Evolutionary conservation across 352 stramenopile species (phyloP), one percentile per base, ranked within the genome.

Genomic region (Globisporangium emineosum): DNA sequence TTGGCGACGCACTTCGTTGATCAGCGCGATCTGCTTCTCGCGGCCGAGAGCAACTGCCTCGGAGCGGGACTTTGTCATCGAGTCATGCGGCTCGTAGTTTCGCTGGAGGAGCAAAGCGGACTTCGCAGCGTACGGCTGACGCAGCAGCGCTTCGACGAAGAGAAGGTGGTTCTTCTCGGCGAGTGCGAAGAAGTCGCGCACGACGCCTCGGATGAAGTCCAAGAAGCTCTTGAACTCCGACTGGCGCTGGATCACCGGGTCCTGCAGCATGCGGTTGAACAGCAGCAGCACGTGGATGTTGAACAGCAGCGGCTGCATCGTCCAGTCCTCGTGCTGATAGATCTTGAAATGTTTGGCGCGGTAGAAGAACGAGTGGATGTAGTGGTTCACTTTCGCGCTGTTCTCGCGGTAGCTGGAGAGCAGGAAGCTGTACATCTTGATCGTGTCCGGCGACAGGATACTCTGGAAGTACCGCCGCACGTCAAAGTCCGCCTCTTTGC

Each of bases 291-390:
- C 77, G 63, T 87, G 83, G 33, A 96, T 91, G 62, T 93, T 92
- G 65, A 89, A 96, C 2, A 96, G 68, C 66, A 96, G 88, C 23
- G 88, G 88, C 43, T 96, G 84, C 82, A 93, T 88, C 19, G 87
- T 94, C 75, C 78, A 90, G 21, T 89, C 69, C 27, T 94, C 79
- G 55, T 87, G 76, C 56, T 80, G 69, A 40, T 84, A 74, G 65
- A 95, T 85, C 61, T 84, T 72, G 63, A 95, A 95, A 61, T 92
- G 77, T 47, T 91, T 91, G 29, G 78, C 82, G 19, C 86, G 86
- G 55, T 94, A 94, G 53, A 96, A 90, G 57, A 94, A 94, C 25
- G 86, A 90, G 71, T 94, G 84, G 25, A 96, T 81, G 79, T 92
- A 96, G 67, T 96, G 88, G 55, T 96, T 96, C 64, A 96, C 81